phyloP scores from a whole-genome alignment of 805 yeast species.

The Debaryomyces prosopidis region DNA sequence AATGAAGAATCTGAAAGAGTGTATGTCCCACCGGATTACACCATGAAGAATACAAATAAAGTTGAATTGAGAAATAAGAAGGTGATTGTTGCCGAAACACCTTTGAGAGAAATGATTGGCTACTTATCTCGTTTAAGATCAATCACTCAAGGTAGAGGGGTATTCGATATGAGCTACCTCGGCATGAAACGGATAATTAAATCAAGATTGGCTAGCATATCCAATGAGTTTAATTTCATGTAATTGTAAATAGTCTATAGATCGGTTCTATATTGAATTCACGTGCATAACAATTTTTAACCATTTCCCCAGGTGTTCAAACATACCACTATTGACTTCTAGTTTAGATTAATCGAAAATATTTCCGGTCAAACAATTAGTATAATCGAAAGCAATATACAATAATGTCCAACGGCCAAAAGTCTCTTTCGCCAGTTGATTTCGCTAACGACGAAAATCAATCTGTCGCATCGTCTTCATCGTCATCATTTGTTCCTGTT shows the following conservation, averaged over 20 bases:
- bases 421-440: conserved; percentile 4
- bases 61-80: conserved; percentile 43
- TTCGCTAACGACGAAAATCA: conserved; percentile 4
- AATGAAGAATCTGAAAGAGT: conserved; percentile 57
- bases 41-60: conserved; percentile 36
- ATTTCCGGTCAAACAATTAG: too few relatives aligned
- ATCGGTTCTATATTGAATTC: neutral
- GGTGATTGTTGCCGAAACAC: conserved; percentile 74
- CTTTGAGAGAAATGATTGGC: conserved; percentile 88
- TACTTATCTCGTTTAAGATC: conserved; percentile 77
- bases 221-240: conserved; percentile 11
- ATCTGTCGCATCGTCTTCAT: conserved; percentile 20
- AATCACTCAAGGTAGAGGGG: conserved; percentile 86
- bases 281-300: neutral
- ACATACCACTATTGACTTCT: neutral
- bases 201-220: conserved; percentile 42
- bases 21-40: conserved; percentile 78
- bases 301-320: conserved; percentile 1
- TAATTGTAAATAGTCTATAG: conserved; percentile 1
- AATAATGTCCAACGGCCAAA: conserved; percentile 2
- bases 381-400: neutral
- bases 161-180: conserved; percentile 72
- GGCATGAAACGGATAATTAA: conserved; percentile 69
- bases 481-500: conserved; percentile 43
- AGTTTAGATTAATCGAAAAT: too few relatives aligned